phyloP scores from a whole-genome alignment of 768 basidiomycete genomes.

The Pleurotus pulmonarius region DNA sequence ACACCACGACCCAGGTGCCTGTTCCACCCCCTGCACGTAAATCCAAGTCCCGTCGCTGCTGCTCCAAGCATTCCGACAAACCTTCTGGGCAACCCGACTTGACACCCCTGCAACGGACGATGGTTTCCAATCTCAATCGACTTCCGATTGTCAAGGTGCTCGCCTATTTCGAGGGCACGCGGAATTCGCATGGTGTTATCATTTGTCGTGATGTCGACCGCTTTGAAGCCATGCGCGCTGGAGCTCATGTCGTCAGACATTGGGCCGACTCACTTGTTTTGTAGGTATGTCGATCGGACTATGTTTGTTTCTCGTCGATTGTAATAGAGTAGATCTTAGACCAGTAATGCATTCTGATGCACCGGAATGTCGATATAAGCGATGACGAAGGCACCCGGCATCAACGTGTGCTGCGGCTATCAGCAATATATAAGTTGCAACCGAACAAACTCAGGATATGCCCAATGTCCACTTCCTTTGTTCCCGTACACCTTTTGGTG shows the following conservation, averaged over 20 bases:
- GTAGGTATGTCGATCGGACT: not conserved
- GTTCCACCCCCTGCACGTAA: not conserved
- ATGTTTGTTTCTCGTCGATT: not conserved
- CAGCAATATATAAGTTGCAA: not conserved
- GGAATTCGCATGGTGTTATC: constrained; percentile 71
- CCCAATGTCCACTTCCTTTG: not conserved
- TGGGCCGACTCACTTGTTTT: constrained; percentile 64
- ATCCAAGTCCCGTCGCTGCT: not conserved
- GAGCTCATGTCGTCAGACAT: constrained; percentile 65
- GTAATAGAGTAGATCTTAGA: too few relatives aligned
- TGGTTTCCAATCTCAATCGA: constrained; percentile 58
- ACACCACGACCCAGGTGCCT: not conserved
- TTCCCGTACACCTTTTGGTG: constrained; percentile 40
- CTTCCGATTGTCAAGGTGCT: constrained; percentile 71
- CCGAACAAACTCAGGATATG: not conserved
- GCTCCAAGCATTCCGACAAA: not conserved
- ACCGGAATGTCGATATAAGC: not conserved
- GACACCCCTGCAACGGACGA: constrained; percentile 51
- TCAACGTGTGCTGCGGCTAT: not conserved
- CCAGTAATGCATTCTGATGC: too few relatives aligned
- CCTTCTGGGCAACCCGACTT: constrained; percentile 40
- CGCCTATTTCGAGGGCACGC: constrained; percentile 57
- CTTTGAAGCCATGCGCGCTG: constrained; percentile 54
- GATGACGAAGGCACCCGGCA: constrained; percentile 8
- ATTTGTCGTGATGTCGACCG: constrained; percentile 62